Conservation (phyloP, 2,329 filamentous ascomycete genomes). For the Thelonectria olida region DNA sequence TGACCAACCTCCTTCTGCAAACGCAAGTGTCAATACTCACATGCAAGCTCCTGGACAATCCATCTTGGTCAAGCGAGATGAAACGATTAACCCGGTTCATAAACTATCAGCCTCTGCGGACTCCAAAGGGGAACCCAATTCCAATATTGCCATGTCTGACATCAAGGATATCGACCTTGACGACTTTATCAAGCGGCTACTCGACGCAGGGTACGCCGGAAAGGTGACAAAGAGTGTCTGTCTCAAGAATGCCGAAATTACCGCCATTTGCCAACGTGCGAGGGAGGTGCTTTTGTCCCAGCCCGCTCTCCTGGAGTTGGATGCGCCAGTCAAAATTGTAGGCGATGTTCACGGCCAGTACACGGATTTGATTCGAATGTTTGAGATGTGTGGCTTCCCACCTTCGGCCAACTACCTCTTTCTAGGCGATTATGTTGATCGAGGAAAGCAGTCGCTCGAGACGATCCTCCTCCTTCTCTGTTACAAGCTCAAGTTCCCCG, state of each 20-base stretch:
- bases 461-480: constrained; percentile 96
- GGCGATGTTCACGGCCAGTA: constrained; percentile 99
- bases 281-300: constrained; percentile 91
- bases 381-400: constrained; percentile 98
- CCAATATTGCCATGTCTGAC: constrained; percentile 82
- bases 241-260: constrained; percentile 96
- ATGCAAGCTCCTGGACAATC: constrained; percentile 82
- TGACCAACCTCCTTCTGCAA: constrained; percentile 82
- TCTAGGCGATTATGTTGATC: constrained; percentile 97
- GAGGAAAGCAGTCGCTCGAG: constrained; percentile 98
- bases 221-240: constrained; percentile 98
- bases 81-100: constrained; percentile 72
- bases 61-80: constrained; percentile 85
- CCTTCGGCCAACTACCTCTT: constrained; percentile 99
- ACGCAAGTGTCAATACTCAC: constrained; percentile 64
- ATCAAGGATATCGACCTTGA: constrained; percentile 94
- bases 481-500: constrained; percentile 99
- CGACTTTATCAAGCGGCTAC: constrained; percentile 93
- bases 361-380: constrained; percentile 95
- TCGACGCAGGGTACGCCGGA: constrained; percentile 94
- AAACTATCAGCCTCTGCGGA: constrained; percentile 53
- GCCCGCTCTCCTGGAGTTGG: constrained; percentile 89
- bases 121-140: constrained; percentile 53
- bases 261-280: constrained; percentile 88
- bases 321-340: constrained; percentile 96